Base-by-base conservation (phyloP, 2,329 filamentous ascomycete genomes). In the Biscogniauxia marginata region DNA sequence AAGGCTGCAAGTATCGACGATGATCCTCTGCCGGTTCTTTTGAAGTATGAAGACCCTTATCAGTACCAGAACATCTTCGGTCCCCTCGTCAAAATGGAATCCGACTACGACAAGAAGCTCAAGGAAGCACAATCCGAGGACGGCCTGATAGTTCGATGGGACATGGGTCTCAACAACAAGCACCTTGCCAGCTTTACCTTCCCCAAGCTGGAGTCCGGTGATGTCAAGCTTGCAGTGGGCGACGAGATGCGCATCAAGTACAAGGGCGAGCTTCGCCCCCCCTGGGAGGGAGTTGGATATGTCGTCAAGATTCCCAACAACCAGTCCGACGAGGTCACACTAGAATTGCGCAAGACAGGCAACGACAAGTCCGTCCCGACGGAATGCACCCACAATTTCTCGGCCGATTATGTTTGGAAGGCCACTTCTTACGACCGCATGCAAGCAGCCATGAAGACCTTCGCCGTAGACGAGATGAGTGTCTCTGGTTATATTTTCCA, bases 261-360 rank as follows among this genome's bases (percentile, higher is more conserved):
- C 77, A 96, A 91, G 64, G 95, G 96, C 64, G 95, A 98, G 74
- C 80, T 99, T 50, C 90, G 93, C 45, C 84, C 90, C 13, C 86
- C 91, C 57, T 99, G 95, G 95, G 95, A 99, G 72, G 95, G 95
- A 39, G 95, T 99, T 30, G 95, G 95, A 62, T 99, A 99, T 74
- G 95, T 99, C 59, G 93, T 98, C 78, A 99, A 99, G 78, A 98
- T 99, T 58, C 96, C 95, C 20, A 98, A 99, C 81, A 98, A 98
- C 75, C 92, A 96, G 77, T 97, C 93, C 13, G 95, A 99, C 68
- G 93, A 99, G 72, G 95, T 99, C 52, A 96, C 90, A 8, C 89
- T 99, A 62, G 95, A 99, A 73, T 78, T 99, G 70, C 90, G 95
- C 64, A 91, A 95, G 68, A 93, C 95, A 61, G 93, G 91, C 59